These are phyloP conservation scores for Irpex rosettiformis DNA, from an alignment of 1,284 basidiomycete species.

Conservation along the genomic window DNA sequence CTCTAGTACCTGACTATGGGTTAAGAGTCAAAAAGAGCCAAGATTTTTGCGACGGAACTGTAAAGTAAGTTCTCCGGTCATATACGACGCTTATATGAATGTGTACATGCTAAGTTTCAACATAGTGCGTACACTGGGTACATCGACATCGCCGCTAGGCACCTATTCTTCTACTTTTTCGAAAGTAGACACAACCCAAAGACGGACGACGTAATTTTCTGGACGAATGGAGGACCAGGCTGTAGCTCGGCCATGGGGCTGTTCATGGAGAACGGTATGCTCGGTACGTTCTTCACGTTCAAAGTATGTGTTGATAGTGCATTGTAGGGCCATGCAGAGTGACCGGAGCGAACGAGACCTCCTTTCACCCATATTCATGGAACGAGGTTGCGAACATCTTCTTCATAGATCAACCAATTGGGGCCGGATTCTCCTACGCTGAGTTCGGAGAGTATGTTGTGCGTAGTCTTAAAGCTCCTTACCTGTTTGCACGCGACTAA, in stretches of 20 bases:
- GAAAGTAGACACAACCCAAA: constrained; percentile 40
- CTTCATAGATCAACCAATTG: constrained; percentile 67
- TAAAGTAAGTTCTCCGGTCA: constrained; percentile 20
- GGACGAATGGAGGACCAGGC: constrained; percentile 43
- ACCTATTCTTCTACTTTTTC: constrained; percentile 84
- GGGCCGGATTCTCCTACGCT: constrained; percentile 70
- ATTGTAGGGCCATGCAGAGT: constrained; percentile 47
- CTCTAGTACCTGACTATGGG: constrained; percentile 46
- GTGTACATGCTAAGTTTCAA: neutral
- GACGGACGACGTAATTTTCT: constrained; percentile 36
- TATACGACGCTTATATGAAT: neutral
- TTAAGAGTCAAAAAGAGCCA: constrained; percentile 43
- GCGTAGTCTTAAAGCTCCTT: constrained; percentile 26
- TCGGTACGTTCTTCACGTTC: constrained; percentile 28
- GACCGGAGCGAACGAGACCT: constrained; percentile 38
- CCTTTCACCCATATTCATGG: constrained; percentile 62
- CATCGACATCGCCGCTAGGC: constrained; percentile 66
- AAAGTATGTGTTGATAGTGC: neutral
- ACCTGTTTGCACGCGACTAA: neutral
- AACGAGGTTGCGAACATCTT: constrained; percentile 68
- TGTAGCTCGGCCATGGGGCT: constrained; percentile 55
- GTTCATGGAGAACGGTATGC: constrained; percentile 61
- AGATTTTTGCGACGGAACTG: constrained; percentile 25
- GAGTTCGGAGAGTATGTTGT: constrained; percentile 65
- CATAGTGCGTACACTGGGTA: constrained; percentile 47